phyloP scores from a whole-genome alignment of 306 rosid species.

The Acacia acuminata region DNA sequence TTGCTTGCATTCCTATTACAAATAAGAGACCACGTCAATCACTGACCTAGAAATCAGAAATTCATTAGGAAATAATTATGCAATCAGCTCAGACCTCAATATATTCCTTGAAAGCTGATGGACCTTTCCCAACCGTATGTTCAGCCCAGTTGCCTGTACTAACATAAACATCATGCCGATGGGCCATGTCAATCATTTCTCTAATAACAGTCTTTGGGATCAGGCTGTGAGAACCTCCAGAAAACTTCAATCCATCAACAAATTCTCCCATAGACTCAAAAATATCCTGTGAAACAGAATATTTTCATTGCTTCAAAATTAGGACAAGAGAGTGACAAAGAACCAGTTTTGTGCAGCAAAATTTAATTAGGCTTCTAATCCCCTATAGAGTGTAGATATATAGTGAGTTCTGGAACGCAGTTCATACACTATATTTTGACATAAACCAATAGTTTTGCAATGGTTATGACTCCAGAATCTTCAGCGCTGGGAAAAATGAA shows the following conservation, averaged over 20 bases:
- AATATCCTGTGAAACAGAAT: slow-evolving; percentile 54
- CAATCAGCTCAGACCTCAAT: slow-evolving; percentile 59
- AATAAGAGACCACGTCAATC: not conserved
- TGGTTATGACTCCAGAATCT: not conserved
- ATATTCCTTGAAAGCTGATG: slow-evolving; percentile 69
- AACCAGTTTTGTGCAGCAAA: not conserved
- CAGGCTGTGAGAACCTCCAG: slow-evolving; percentile 84
- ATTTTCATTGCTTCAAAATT: not conserved
- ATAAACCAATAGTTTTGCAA: not conserved
- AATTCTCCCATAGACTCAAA: slow-evolving; percentile 78
- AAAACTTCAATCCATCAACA: slow-evolving; percentile 87
- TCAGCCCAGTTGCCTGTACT: slow-evolving; percentile 98
- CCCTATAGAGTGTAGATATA: not conserved
- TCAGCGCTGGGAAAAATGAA: not conserved
- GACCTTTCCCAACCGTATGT: slow-evolving; percentile 64
- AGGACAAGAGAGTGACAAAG: not conserved
- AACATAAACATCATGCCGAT: slow-evolving; percentile 75
- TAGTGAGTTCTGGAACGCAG: not conserved
- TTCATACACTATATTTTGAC: not conserved
- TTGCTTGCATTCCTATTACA: slow-evolving; percentile 76
- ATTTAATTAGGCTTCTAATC: not conserved
- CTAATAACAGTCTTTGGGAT: slow-evolving; percentile 68
- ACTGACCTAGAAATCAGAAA: not conserved
- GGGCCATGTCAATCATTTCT: slow-evolving; percentile 80
- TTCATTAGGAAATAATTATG: not conserved